A percentile compares a stretch with the other conserved stretches of the same genome.
Conservation (phyloP, 495 filamentous ascomycete genomes). For the Talaromyces nanjingensis region DNA sequence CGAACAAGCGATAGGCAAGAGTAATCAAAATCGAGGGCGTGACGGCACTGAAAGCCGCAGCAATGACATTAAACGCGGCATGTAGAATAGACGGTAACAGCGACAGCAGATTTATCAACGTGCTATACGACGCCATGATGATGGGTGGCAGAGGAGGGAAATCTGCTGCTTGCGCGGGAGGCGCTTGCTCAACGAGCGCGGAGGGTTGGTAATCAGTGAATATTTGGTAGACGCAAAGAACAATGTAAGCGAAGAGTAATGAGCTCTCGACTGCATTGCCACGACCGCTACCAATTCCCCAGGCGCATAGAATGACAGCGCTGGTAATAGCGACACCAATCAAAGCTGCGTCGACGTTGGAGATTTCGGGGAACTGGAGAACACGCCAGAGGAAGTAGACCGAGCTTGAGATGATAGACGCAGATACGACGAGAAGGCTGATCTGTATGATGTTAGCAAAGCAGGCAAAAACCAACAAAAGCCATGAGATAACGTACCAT, state of each 20-base stretch:
- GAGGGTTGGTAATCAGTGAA: slow-evolving; percentile 96
- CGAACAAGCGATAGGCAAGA: slow-evolving; percentile 82
- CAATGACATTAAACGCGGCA: slow-evolving; percentile 77
- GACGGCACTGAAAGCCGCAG: slow-evolving; percentile 84
- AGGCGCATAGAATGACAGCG: slow-evolving; percentile 83
- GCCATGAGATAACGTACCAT: slow-evolving; percentile 57
- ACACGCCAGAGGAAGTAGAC: slow-evolving; percentile 97
- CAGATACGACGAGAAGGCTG: slow-evolving; percentile 75
- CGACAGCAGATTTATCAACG: slow-evolving; percentile 75
- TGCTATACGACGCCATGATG: slow-evolving; percentile 98
- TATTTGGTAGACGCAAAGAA: slow-evolving; percentile 96
- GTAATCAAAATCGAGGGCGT: slow-evolving; percentile 93
- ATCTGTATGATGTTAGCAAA: slow-evolving; percentile 52
- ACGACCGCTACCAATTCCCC: slow-evolving; percentile 89
- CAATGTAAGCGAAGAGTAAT: slow-evolving; percentile 91
- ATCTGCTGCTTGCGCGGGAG: slow-evolving; percentile 57
- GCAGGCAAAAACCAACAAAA: neutral
- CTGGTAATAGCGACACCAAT: slow-evolving; percentile 90
- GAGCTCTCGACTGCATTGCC: slow-evolving; percentile 96
- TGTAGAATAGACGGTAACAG: slow-evolving; percentile 76
- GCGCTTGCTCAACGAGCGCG: slow-evolving; percentile 46
- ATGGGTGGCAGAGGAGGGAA: slow-evolving; percentile 93
- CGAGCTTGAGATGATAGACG: slow-evolving; percentile 84
- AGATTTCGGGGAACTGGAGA: slow-evolving; percentile 84
- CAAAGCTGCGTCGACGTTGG: slow-evolving; percentile 86